These are phyloP conservation scores for Craspedostauros australis DNA, from an alignment of 108 stramenopile species.

Conservation along the genomic window DNA sequence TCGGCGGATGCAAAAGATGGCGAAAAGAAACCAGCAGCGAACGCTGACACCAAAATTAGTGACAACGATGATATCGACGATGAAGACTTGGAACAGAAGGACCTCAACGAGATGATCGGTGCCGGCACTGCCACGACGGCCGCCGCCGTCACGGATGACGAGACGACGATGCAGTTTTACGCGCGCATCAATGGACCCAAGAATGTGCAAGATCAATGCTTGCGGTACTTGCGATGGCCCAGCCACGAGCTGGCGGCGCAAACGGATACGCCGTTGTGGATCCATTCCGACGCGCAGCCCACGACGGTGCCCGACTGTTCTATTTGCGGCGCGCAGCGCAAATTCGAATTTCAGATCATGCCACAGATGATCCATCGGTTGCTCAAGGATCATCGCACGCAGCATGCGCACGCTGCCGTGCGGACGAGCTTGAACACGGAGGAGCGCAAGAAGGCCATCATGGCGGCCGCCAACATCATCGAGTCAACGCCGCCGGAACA, in stretches of 20 bases:
- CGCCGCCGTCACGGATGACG: constrained; percentile 51
- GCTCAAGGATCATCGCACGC: constrained; percentile 20
- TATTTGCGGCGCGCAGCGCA: constrained; percentile 59
- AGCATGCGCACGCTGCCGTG: constrained; percentile 7
- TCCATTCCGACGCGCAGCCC: constrained; percentile 51
- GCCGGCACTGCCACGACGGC: too few relatives aligned
- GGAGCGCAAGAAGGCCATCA: constrained; percentile 42
- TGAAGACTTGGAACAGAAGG: constrained; percentile 65
- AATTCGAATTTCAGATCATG: constrained; percentile 84
- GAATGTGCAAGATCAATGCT: constrained; percentile 65
- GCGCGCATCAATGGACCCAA: constrained; percentile 37
- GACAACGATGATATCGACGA: constrained; percentile 29
- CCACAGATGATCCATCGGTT: constrained; percentile 83
- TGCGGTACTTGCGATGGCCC: constrained; percentile 75
- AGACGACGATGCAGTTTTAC: constrained; percentile 69
- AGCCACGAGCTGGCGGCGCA: constrained; percentile 1
- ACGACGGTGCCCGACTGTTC: constrained; percentile 36
- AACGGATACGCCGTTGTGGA: constrained; percentile 49
- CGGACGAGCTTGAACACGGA: constrained; percentile 12
- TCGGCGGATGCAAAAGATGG: constrained; percentile 15
- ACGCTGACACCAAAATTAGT: too few relatives aligned
- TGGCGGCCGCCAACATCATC: constrained; percentile 38
- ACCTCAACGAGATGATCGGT: constrained; percentile 65
- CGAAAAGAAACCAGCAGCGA: background rate
- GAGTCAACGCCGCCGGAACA: constrained; percentile 37